Percentiles rank a stretch among this genome's conserved stretches.
Conservation (phyloP, 2,329 filamentous ascomycete genomes). For the Curvularia hawaiiensis region DNA sequence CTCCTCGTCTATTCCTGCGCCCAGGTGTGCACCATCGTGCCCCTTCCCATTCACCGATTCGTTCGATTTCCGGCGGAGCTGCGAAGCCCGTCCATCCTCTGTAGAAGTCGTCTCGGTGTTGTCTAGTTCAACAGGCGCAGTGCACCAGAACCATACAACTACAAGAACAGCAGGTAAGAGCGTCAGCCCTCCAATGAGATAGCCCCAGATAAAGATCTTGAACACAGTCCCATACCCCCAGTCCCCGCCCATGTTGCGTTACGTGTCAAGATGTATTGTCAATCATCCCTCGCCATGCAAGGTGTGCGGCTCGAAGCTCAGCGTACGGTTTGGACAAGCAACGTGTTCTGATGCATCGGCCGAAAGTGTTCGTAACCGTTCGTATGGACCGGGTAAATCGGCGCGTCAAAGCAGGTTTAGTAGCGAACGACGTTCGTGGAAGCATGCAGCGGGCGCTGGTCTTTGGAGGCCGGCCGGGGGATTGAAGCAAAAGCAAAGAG, state of each 20-base stretch:
- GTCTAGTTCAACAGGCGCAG: conserved; percentile 20
- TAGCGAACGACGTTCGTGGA: conserved; percentile 17
- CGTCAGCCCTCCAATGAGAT: conserved; percentile 32
- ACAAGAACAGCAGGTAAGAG: conserved; percentile 24
- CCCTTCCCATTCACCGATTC: conserved; percentile 17
- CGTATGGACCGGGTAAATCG: conserved; percentile 10
- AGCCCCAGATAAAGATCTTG: conserved; percentile 36
- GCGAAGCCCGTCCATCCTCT: background rate
- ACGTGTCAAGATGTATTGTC: conserved; percentile 18
- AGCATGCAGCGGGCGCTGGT: conserved; percentile 4
- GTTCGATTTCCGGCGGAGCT: conserved; percentile 19
- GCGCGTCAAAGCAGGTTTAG: conserved; percentile 19
- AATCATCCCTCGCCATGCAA: conserved; percentile 23
- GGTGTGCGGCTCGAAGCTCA: background rate
- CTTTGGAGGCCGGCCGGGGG: background rate
- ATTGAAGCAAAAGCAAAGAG: background rate
- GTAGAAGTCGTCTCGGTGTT: conserved; percentile 3
- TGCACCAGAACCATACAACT: conserved; percentile 29
- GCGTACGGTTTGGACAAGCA: background rate
- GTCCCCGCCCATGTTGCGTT: conserved; percentile 34
- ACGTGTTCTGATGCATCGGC: background rate
- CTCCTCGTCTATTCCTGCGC: conserved; percentile 28
- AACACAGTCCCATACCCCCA: conserved; percentile 32
- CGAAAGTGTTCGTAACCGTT: conserved; percentile 1
- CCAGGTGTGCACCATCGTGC: conserved; percentile 22